phyloP scores from a whole-genome alignment of 192 early-diverging fungal genomes.

The Fimicolochytrium jonesii region DNA sequence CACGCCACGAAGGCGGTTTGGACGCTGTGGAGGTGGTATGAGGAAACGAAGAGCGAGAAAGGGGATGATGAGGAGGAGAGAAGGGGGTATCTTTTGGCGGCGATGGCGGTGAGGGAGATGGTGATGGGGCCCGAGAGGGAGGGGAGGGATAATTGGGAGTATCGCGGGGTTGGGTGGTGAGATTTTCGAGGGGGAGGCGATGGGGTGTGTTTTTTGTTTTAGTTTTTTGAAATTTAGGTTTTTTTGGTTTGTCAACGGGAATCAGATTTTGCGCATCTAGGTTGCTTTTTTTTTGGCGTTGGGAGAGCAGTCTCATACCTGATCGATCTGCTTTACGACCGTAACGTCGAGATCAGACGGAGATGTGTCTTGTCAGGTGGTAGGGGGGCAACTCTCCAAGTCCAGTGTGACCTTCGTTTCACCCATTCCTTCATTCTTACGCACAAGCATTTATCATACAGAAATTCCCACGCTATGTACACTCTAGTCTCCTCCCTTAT shows the following conservation, averaged over 20 bases:
- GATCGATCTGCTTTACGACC: conserved; percentile 58
- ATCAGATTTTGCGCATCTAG: too few species aligned
- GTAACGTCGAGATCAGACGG: conserved; percentile 49
- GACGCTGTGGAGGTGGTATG: not conserved
- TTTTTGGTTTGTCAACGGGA: too few species aligned
- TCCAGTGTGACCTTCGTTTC: too few species aligned
- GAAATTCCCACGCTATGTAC: too few species aligned
- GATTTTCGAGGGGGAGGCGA: too few species aligned
- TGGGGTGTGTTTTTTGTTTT: too few species aligned
- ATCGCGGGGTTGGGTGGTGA: not conserved
- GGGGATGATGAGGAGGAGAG: not conserved
- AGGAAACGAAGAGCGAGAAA: not conserved
- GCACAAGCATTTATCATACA: too few species aligned
- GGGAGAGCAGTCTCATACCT: conserved; percentile 52
- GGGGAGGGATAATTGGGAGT: not conserved
- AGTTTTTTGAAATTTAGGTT: too few species aligned
- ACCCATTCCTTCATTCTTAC: too few species aligned
- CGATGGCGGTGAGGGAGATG: not conserved
- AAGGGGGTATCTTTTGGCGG: not conserved
- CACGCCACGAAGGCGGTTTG: conserved; percentile 11
- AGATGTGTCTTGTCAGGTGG: conserved; percentile 55
- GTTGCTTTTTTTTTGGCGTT: too few species aligned
- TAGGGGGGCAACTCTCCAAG: too few species aligned
- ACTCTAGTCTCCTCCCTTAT: too few species aligned
- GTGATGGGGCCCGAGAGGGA: not conserved